phyloP scores from a whole-genome alignment of 2,329 filamentous ascomycete species.

The Xylariaceae sp. region DNA sequence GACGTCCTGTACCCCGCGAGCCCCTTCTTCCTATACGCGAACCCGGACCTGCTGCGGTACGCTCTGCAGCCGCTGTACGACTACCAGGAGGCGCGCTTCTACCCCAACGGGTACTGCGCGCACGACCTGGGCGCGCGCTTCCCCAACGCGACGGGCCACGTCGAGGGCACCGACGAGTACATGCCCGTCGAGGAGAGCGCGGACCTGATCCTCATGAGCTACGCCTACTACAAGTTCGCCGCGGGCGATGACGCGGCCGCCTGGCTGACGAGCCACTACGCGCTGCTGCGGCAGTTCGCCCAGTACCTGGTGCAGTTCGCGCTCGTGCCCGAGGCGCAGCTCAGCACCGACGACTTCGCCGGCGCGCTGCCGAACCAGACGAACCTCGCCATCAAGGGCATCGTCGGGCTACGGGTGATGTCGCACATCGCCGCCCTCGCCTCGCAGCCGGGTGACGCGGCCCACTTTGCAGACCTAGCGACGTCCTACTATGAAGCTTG shows the following conservation, averaged over 20 bases:
- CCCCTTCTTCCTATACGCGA: constrained; percentile 79
- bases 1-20: constrained; percentile 81
- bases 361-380: constrained; percentile 66
- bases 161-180: constrained; percentile 62
- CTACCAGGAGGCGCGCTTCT: constrained; percentile 72
- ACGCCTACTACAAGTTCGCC: constrained; percentile 30
- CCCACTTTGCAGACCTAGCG: constrained; percentile 51
- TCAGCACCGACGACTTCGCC: constrained; percentile 71
- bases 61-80: constrained; percentile 71
- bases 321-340: constrained; percentile 61
- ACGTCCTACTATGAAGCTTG: constrained; percentile 21
- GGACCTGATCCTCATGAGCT: constrained; percentile 69
- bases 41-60: constrained; percentile 71
- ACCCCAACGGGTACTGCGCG: constrained; percentile 73
- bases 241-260: constrained; percentile 20
- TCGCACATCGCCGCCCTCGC: constrained; percentile 50
- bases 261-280: constrained; percentile 48
- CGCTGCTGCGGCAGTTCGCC: constrained; percentile 64
- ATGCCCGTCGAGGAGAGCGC: constrained; percentile 71
- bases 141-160: constrained; percentile 66
- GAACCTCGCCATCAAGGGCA: constrained; percentile 71
- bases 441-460: constrained; percentile 49
- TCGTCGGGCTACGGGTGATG: constrained; percentile 75
- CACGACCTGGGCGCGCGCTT: constrained; percentile 67
- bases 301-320: constrained; percentile 65